Conservation (phyloP, 768 basidiomycete species). For the Termitomyces sp. region DNA sequence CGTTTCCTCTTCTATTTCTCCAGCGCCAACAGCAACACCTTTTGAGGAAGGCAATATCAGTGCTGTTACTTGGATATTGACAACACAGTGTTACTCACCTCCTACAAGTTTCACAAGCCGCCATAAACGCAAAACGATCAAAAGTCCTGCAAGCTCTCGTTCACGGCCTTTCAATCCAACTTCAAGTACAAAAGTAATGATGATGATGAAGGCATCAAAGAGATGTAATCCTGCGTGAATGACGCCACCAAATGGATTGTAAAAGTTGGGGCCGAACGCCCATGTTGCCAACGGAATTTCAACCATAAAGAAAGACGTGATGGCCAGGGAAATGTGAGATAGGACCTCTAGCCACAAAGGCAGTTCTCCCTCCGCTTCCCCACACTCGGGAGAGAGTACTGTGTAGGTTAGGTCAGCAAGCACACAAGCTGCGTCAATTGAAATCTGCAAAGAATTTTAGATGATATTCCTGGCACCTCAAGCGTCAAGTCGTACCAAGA, state of each 20-base stretch:
- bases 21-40: slow-evolving; percentile 76
- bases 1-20: slow-evolving; percentile 57
- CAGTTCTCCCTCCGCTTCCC: slow-evolving; percentile 31
- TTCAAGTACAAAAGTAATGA: slow-evolving; percentile 72
- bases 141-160: slow-evolving; percentile 62
- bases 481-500: slow-evolving; percentile 36
- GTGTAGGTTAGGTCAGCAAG: slow-evolving; percentile 66
- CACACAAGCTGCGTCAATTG: slow-evolving; percentile 65
- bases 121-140: slow-evolving; percentile 76
- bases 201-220: slow-evolving; percentile 67
- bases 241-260: slow-evolving; percentile 52
- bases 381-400: slow-evolving; percentile 47
- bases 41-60: slow-evolving; percentile 2
- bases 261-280: slow-evolving; percentile 57
- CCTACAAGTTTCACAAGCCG: slow-evolving; percentile 69
- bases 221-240: slow-evolving; percentile 60
- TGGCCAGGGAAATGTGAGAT: slow-evolving; percentile 54
- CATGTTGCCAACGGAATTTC: slow-evolving; percentile 72
- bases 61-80: background rate
- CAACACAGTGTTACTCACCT: slow-evolving; percentile 21
- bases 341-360: slow-evolving; percentile 63
- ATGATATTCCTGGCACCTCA: background rate
- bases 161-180: slow-evolving; percentile 61
- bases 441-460: slow-evolving; percentile 32
- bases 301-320: slow-evolving; percentile 67